Percentiles rank a stretch among this genome's conserved stretches.
Conservation (phyloP, 768 basidiomycete genomes). For the Austroboletus eburneus region DNA sequence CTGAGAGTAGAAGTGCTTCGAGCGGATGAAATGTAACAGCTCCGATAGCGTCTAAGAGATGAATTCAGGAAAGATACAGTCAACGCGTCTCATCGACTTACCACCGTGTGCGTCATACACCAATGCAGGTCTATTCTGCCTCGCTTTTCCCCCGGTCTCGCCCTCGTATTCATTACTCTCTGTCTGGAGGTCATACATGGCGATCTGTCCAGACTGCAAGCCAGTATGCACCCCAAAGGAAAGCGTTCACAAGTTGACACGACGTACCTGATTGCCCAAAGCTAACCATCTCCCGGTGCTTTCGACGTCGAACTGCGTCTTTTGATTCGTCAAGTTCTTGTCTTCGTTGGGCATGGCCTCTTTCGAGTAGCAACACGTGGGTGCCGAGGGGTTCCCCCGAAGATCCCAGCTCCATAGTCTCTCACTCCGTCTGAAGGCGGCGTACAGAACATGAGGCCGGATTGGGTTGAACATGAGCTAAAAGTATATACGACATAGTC, state of each 20-base stretch:
- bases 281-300: slow-evolving; percentile 57
- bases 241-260: background rate
- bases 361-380: slow-evolving; percentile 35
- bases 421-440: slow-evolving; percentile 62
- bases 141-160: background rate
- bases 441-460: slow-evolving; percentile 69
- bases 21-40: slow-evolving; percentile 72
- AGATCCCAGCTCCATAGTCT: slow-evolving; percentile 77
- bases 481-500: too few species aligned
- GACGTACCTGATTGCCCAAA: slow-evolving; percentile 63
- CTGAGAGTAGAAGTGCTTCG: slow-evolving; percentile 53
- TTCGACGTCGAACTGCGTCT: slow-evolving; percentile 75
- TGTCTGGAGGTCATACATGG: slow-evolving; percentile 52
- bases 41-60: slow-evolving; percentile 62
- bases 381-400: slow-evolving; percentile 47
- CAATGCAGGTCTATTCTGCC: slow-evolving; percentile 28
- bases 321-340: slow-evolving; percentile 62
- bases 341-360: background rate
- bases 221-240: background rate
- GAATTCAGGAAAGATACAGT: too few species aligned
- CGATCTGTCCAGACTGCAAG: slow-evolving; percentile 53
- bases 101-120: slow-evolving; percentile 56
- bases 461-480: slow-evolving; percentile 78
- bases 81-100: too few species aligned
- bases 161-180: too few species aligned